Evolutionary conservation across 2,329 filamentous ascomycete species (phyloP), one percentile per base, ranked within the genome.

Genomic region (Cytospora piceicola): DNA sequence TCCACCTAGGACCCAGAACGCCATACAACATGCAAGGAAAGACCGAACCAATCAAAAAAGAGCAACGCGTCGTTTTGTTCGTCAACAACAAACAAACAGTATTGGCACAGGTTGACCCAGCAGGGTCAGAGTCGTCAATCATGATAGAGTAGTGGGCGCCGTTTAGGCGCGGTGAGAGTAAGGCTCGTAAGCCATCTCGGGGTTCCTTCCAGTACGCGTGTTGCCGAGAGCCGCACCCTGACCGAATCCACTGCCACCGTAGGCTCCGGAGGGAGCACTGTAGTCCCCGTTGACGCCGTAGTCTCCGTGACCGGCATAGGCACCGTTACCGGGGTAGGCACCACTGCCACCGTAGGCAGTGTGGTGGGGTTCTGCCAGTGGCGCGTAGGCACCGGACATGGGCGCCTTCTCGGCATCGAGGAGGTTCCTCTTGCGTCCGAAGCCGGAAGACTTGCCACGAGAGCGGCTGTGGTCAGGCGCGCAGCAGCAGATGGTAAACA

Each of bases 401-500:
- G 82, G 77, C 80, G 53, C 30, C 54, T 87, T 86, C 80, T 87
- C 85, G 75, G 32, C 52, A 32, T 64, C 62, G 63, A 61, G 57
- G 58, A 65, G 51, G 58, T 65, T 51, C 57, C 52, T 61, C 36
- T 83, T 80, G 57, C 70, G 72, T 63, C 71, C 71, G 61, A 71
- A 69, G 56, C 72, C 58, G 64, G 70, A 68, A 9, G 53, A 22
- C 61, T 63, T 63, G 54, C 69, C 64, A 64, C 70, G 67, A 52
- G 70, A 74, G 68, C 69, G 62, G 69, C 75, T 76, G 71, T 75
- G 77, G 70, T 92, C 92, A 71, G 81, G 78, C 65, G 85, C 88
- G 83, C 94, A 97, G 87, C 94, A 98, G 89, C 94, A 98, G 73
- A 91, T 86, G 77, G 89, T 92, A 77, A 96, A 87, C 74, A 94